A percentile compares a stretch with the other conserved stretches of the same genome.
Evolutionary conservation across 495 filamentous ascomycete species (phyloP).

Genomic region (Penicillium pulvis): DNA sequence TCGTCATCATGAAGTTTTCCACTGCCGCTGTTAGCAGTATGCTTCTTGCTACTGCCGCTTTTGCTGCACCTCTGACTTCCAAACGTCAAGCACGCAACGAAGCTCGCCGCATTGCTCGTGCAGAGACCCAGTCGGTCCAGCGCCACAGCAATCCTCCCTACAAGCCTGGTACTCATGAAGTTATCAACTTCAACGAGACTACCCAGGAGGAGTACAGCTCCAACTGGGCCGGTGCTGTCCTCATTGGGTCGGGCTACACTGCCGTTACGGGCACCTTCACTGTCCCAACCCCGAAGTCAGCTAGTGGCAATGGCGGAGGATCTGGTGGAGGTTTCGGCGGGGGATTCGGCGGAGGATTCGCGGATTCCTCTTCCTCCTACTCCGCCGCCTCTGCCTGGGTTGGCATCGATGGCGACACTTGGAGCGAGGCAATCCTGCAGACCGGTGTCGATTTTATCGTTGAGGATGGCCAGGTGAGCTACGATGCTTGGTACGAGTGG

Average conservation of each 20-base stretch:
- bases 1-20: slow-evolving; percentile 33
- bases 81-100: slow-evolving; percentile 25
- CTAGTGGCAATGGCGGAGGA: slow-evolving; percentile 34
- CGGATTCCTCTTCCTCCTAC: background rate
- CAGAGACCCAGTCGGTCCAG: slow-evolving; percentile 3
- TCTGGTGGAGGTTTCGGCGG: too few relatives aligned
- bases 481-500: slow-evolving; percentile 35
- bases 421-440: slow-evolving; percentile 54
- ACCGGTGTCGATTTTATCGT: slow-evolving; percentile 60
- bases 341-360: too few relatives aligned
- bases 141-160: slow-evolving; percentile 24
- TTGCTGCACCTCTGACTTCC: slow-evolving; percentile 30
- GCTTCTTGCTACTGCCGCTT: slow-evolving; percentile 22
- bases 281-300: slow-evolving; percentile 48
- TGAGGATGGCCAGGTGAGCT: slow-evolving; percentile 31
- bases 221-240: slow-evolving; percentile 59
- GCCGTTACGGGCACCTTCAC: slow-evolving; percentile 50
- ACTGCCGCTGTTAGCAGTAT: slow-evolving; percentile 16
- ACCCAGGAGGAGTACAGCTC: slow-evolving; percentile 43
- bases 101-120: slow-evolving; percentile 21
- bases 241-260: slow-evolving; percentile 46
- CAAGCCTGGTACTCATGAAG: slow-evolving; percentile 22
- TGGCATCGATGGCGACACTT: slow-evolving; percentile 59
- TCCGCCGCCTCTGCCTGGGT: slow-evolving; percentile 60
- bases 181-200: slow-evolving; percentile 21